phyloP scores from a whole-genome alignment of 2,329 filamentous ascomycete species.

The Fusarium vanettenii region DNA sequence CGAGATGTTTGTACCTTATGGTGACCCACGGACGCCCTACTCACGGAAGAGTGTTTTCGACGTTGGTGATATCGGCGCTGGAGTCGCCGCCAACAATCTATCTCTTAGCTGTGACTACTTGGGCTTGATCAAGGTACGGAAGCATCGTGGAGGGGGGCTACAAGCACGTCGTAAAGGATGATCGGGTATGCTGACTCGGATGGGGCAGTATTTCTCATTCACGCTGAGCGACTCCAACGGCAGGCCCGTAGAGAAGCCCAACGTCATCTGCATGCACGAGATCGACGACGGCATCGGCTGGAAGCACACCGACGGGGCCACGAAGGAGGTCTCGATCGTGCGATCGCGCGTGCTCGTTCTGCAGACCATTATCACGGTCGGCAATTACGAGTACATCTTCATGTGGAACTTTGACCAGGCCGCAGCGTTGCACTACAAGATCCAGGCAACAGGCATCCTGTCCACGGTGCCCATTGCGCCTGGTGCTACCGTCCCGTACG shows the following conservation, averaged over 20 bases:
- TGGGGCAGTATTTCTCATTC: no score
- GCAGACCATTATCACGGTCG: constrained; percentile 69
- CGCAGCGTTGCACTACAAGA: constrained; percentile 48
- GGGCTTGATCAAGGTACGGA: no score
- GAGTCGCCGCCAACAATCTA: no score
- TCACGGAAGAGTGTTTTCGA: no score
- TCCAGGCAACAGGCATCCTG: constrained; percentile 53
- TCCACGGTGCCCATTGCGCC: constrained; percentile 57
- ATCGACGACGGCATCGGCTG: constrained; percentile 63
- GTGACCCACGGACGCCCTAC: no score
- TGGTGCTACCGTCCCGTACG: constrained; percentile 63
- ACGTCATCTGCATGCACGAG: constrained; percentile 50
- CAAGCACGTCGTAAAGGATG: no score
- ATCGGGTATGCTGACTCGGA: no score
- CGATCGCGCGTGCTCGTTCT: constrained; percentile 65
- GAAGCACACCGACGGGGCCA: constrained; percentile 64
- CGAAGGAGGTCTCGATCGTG: constrained; percentile 57
- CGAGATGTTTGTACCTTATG: no score
- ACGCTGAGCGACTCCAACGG: no score
- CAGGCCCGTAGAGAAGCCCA: constrained; percentile 54
- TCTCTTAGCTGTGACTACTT: no score
- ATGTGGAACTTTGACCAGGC: constrained; percentile 61
- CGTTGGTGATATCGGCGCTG: no score
- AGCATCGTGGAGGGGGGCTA: no score
- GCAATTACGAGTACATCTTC: constrained; percentile 67